Evolutionary conservation across 225 moss, liverwort and hornwort genomes (phyloP), one percentile per base, ranked within the genome.

Genomic region (Rhytidiadelphus loreus): DNA sequence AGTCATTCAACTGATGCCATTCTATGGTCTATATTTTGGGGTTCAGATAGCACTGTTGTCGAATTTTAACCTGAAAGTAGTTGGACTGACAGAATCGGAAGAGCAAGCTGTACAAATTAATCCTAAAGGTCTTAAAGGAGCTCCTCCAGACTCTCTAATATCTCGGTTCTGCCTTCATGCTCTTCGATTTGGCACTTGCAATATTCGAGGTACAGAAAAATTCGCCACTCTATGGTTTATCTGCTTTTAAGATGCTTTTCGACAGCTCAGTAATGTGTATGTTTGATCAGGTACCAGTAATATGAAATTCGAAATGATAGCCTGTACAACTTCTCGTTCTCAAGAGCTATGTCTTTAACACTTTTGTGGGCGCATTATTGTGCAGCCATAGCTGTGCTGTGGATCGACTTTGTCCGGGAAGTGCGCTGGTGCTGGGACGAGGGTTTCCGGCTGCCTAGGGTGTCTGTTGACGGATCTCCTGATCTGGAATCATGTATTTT

Each of bases 401-500:
- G 98, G 98, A 90, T 96, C 85, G 97, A 96, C 85, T 98, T 98
- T 87, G 91, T 98, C 61, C 95, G 97, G 78, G 97, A 98, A 88
- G 94, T 97, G 80, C 96, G 96, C 11, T 98, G 90, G 89, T 97
- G 93, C 86, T 98, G 98, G 98, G 97, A 98, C 86, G 98, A 98
- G 90, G 94, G 93, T 85, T 94, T 93, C 83, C 93, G 93, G 60
- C 93, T 98, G 85, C 97, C 98, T 62, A 94, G 98, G 68, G 92
- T 98, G 44, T 91, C 92, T 87, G 91, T 94, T 28, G 92, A 95
- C 74, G 92, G 90, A 84, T 88, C 91, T 63, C 97, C 97, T 82
- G 95, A 97, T 88, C 92, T 95, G 65, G 91, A 93, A 65, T 91
- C 97, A 78, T 97, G 95, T 91, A 82, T 98, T 48, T 88, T 98